Evolutionary conservation across 1,284 basidiomycete species (phyloP), one percentile per base, ranked within the genome.

Genomic region (Fistulinella staudtii): DNA sequence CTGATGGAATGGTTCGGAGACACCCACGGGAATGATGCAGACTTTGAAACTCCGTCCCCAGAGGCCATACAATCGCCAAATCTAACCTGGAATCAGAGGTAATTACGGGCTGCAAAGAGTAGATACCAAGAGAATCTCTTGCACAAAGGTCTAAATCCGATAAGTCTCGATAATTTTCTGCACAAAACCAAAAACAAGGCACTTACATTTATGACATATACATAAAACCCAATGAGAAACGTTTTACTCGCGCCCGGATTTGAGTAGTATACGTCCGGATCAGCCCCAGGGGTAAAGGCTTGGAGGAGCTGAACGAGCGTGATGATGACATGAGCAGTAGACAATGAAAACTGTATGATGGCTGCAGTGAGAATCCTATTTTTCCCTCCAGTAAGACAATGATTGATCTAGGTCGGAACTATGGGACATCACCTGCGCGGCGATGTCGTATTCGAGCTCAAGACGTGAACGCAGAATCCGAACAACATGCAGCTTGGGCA

Each of bases 51-150:
- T 36, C 5, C 36, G 39, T 30, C 41, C 45, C 43, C 53, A 58
- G 7, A 57, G 42, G 21, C 54, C 38, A 21, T 56, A 45, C 34
- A 55, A 44, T 33, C 53, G 54, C 56, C 54, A 58, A 25, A 58
- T 58, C 55, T 58, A 20, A 50, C 14, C 5, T 5, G 8, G 5
- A 27, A 40, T 46, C 15, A 45, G n/a, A 30, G 2, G 18, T 10
- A 15, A 18, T 39, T 2, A 40, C 8, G 11, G 25, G 24, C 15
- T 4, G 15, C 14, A 7, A 43, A 28, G 11, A 21, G 4, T 2
- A 8, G 17, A 18, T 22, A 54, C 53, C 41, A 55, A 30, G 2
- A 55, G 28, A 15, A 57, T 30, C 34, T 55, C 55, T 42, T 58
- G 56, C 13, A 47, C 37, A 35, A 46, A 50, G n/a, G 50, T 50